Evolutionary conservation across 129 eudicot species (phyloP).

Genomic region (Oenanthe sinensis): DNA sequence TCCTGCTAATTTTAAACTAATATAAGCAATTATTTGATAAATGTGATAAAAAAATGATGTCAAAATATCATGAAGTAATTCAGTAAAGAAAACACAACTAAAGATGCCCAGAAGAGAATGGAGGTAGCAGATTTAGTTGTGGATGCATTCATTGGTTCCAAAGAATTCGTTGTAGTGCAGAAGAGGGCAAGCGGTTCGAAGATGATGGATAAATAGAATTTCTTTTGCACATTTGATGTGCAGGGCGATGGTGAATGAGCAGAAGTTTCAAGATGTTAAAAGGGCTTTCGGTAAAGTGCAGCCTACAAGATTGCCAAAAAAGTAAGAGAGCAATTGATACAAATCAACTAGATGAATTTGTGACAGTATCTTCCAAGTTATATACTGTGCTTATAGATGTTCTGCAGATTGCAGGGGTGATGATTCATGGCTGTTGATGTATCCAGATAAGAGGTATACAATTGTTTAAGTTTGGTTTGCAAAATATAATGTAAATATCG

Average conservation of each 20-base stretch:
- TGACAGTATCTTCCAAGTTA: slow-evolving; percentile 24
- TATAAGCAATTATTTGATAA: slow-evolving; percentile 59
- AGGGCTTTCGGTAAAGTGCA: slow-evolving; percentile 62
- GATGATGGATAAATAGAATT: slow-evolving; percentile 41
- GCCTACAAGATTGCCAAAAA: slow-evolving; percentile 20
- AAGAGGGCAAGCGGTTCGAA: slow-evolving; percentile 61
- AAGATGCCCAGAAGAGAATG: slow-evolving; percentile 27
- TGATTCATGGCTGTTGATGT: not conserved
- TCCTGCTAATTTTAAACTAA: slow-evolving; percentile 42
- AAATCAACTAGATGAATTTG: slow-evolving; percentile 44
- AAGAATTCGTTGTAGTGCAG: slow-evolving; percentile 74
- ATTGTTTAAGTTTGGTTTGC: not conserved
- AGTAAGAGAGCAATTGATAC: no score
- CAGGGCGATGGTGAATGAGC: slow-evolving; percentile 49
- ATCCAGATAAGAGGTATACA: not conserved
- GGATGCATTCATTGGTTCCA: slow-evolving; percentile 62
- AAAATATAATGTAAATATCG: not conserved
- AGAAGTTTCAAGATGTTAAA: slow-evolving; percentile 62
- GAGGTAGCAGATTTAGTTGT: slow-evolving; percentile 66
- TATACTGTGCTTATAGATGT: not conserved
- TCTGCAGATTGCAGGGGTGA: not conserved
- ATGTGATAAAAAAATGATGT: slow-evolving; percentile 71
- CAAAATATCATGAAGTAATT: slow-evolving; percentile 49
- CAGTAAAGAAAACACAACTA: slow-evolving; percentile 35
- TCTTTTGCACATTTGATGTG: slow-evolving; percentile 53